Evolutionary conservation across 495 filamentous ascomycete genomes (phyloP).

Genomic region (Amniculicola lignicola): DNA sequence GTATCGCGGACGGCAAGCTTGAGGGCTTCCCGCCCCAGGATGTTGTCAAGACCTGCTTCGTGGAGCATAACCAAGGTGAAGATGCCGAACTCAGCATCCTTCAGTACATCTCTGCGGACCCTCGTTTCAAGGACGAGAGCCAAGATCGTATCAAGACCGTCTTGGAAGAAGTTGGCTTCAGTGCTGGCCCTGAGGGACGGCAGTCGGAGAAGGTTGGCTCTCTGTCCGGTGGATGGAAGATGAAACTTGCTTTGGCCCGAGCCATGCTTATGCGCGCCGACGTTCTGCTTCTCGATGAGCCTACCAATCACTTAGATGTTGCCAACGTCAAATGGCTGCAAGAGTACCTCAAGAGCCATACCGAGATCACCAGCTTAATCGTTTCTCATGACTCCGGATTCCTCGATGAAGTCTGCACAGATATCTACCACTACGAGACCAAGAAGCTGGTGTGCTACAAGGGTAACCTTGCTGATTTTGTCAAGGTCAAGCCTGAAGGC

Average conservation of each 20-base stretch:
- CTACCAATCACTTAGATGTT: conserved; percentile 97
- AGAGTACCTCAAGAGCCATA: conserved; percentile 90
- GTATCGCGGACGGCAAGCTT: conserved; percentile 90
- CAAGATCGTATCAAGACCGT: conserved; percentile 76
- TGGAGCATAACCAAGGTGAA: conserved; percentile 98
- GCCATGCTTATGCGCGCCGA: conserved; percentile 97
- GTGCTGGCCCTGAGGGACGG: conserved; percentile 78
- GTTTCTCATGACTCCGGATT: conserved; percentile 98
- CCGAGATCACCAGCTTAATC: conserved; percentile 95
- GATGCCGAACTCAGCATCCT: conserved; percentile 93
- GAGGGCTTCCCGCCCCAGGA: conserved; percentile 94
- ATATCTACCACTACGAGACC: conserved; percentile 98
- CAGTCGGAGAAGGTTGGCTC: conserved; percentile 87
- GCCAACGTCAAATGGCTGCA: conserved; percentile 94
- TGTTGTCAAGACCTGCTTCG: conserved; percentile 90
- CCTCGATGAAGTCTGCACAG: conserved; percentile 93
- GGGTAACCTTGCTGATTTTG: conserved; percentile 91
- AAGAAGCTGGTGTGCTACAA: conserved; percentile 96
- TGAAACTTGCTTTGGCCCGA: conserved; percentile 95
- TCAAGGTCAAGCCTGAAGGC: conserved; percentile 88
- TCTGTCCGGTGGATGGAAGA: conserved; percentile 99
- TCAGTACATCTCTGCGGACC: conserved; percentile 84
- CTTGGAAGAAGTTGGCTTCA: conserved; percentile 89
- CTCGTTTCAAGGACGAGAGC: conserved; percentile 69
- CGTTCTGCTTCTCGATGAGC: conserved; percentile 94